Evolutionary conservation across 805 yeast species (phyloP), one percentile per base, ranked within the genome.

Genomic region (Candida tallmaniae): DNA sequence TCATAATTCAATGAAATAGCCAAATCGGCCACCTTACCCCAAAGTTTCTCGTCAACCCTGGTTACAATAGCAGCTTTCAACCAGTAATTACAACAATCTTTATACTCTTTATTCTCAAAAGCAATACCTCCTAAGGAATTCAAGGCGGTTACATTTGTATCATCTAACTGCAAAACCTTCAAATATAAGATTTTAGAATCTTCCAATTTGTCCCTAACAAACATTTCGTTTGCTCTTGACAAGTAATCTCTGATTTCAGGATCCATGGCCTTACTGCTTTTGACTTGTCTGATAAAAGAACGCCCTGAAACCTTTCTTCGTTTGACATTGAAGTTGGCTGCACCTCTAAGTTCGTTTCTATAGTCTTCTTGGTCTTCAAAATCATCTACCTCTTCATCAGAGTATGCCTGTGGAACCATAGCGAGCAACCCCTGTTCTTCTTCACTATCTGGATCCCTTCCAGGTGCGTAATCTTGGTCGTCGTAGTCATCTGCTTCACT

Each of bases 41-140:
- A 86, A 43, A 85, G 77, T 18, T 70, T 79, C 48, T 78, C 76
- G 59, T 89, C 95, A 56, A 78, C 74, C 0, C 86, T 78, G 43
- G 81, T 78, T 10, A 83, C 61, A 51, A 79, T 83, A 1, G 96
- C 89, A 19, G 95, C 93, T 35, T 84, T 49, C 46, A 83, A 63
- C 96, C 96, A 78, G 31, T 83, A 73, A 50, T 78, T 78, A 54
- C 95, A 79, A 54, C 95, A 76, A 50, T 83, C 82, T 44, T 80
- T 76, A 32, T 73, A 58, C 29, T 78, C 67, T 1, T 87, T 89
- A 40, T 78, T 80, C 34, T 73, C 63, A 36, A 76, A 70, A 44
- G 83, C 81, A 30, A 90, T 83, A 50, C 85, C 95, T 30, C 96
- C 97, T 29, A 88, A 60, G 0, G 94, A 83, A 48, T 83, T 81